Conservation (phyloP, 352 stramenopile genomes). For the Pythium angustatum region DNA sequence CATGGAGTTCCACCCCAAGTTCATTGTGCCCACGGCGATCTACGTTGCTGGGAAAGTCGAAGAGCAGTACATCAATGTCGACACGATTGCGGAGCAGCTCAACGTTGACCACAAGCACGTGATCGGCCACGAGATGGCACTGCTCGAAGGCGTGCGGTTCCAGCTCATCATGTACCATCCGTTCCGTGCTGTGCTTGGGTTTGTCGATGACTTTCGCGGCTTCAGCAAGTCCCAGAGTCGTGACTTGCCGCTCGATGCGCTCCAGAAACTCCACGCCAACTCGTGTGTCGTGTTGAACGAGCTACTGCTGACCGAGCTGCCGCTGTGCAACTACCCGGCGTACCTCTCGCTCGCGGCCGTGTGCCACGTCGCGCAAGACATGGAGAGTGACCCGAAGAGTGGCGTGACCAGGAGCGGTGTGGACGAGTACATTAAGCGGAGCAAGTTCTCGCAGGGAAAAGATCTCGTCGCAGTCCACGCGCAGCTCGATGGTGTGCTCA, state of each 20-base stretch:
- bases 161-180: slow-evolving; percentile 91
- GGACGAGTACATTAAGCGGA: slow-evolving; percentile 63
- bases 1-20: slow-evolving; percentile 89
- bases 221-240: slow-evolving; percentile 63
- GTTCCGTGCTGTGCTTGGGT: slow-evolving; percentile 77
- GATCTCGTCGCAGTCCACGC: slow-evolving; percentile 38
- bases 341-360: slow-evolving; percentile 71
- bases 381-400: slow-evolving; percentile 33
- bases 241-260: slow-evolving; percentile 59
- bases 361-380: slow-evolving; percentile 54
- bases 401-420: slow-evolving; percentile 41
- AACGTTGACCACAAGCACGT: slow-evolving; percentile 85
- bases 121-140: slow-evolving; percentile 85
- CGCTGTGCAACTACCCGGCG: slow-evolving; percentile 63
- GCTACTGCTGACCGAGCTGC: slow-evolving; percentile 70
- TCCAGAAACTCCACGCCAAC: slow-evolving; percentile 82
- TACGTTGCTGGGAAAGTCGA: slow-evolving; percentile 90
- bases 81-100: slow-evolving; percentile 83
- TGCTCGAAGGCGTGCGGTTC: slow-evolving; percentile 86
- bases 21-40: slow-evolving; percentile 80
- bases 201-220: slow-evolving; percentile 82
- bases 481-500: slow-evolving; percentile 41
- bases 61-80: slow-evolving; percentile 89
- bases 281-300: slow-evolving; percentile 76
- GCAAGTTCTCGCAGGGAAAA: slow-evolving; percentile 68